Conservation (phyloP, 2,329 filamentous ascomycete genomes). For the Ustilaginoidea virens region DNA sequence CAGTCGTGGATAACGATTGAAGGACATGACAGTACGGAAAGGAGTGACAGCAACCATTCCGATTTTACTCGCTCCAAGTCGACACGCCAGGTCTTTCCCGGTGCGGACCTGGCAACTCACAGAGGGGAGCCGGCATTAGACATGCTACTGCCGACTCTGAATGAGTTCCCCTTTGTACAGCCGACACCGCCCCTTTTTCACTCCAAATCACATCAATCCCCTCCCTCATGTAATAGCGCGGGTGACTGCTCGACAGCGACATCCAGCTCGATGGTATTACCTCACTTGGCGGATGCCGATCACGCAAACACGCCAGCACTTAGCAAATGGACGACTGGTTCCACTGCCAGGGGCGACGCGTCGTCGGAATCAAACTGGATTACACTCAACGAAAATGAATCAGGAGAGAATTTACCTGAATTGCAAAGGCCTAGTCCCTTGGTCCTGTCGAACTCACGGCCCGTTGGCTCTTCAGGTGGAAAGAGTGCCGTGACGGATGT, state of each 20-base stretch:
- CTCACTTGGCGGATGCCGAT: slow-evolving; percentile 4
- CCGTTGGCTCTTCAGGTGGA: slow-evolving; percentile 6
- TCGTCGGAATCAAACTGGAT: slow-evolving; percentile 8
- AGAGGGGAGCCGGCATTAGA: slow-evolving; percentile 9
- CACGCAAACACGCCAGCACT: slow-evolving; percentile 1
- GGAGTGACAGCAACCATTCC: slow-evolving; percentile 13
- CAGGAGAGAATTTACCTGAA: slow-evolving; percentile 10
- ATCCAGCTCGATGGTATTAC: slow-evolving; percentile 19
- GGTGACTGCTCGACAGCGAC: slow-evolving; percentile 15
- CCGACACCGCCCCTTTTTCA: slow-evolving; percentile 2
- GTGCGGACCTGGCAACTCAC: slow-evolving; percentile 13
- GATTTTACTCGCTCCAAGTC: slow-evolving; percentile 14
- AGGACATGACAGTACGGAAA: slow-evolving; percentile 9
- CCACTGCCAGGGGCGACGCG: slow-evolving; percentile 3
- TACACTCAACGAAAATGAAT: slow-evolving; percentile 9
- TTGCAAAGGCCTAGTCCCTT: slow-evolving; percentile 10
- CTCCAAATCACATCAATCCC: slow-evolving; percentile 5
- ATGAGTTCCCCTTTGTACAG: slow-evolving; percentile 12
- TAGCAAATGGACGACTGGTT: slow-evolving; percentile 5
- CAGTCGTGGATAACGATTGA: slow-evolving; percentile 22
- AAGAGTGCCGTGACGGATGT: slow-evolving; percentile 13
- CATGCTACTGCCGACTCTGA: slow-evolving; percentile 13
- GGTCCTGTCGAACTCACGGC: slow-evolving; percentile 7
- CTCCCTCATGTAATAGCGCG: slow-evolving; percentile 9
- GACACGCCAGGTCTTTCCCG: slow-evolving; percentile 16